Base-by-base conservation (phyloP, 108 stramenopile species). In the Fragilariopsis cylindrus region DNA sequence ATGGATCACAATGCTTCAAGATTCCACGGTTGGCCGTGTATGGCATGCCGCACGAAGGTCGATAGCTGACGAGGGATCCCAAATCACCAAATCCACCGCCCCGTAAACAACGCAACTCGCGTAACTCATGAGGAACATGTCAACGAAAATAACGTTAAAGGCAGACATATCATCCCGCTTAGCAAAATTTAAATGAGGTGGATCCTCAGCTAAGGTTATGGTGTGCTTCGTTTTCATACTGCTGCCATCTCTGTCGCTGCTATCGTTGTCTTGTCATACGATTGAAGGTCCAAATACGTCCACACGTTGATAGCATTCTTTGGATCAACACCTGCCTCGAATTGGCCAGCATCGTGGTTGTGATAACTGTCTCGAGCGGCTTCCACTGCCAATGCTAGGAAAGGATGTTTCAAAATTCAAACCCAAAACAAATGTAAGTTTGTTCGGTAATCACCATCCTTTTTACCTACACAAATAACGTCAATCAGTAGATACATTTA, bases 61-160 rank as follows among this genome's bases (percentile, higher is more conserved):
- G 77, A 42, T 48, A 74, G 21, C 75, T 73, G 48, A 86, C 60
- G 60, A 80, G 68, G 6, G 52, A 55, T 45, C 78, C 85, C 70
- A 69, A 78, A 0, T 73, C 57, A 2, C 79, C 85, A 73, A 82
- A 86, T 2, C 85, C 85, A 47, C 85, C 0, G 69, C 64, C 6
- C 77, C 78, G 56, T 67, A 76, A 48, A 70, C 53, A 44, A 86
- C 75, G 58, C 85, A 86, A 11, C 56, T 71, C 21, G 71, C 62
- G 6, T 77, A 48, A 48, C 71, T 62, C 77, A 87, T 73, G 9
- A 87, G 48, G 69, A 82, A 83, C 47, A 86, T 56, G 49, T 87
- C 86, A 2, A 81, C 76, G 75, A 87, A 87, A 48, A 74, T 82
- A 11, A 45, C 54, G 66, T 84, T 81, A 60, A 75, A 81, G 3